Base-by-base conservation (phyloP, 164 flowering plant species). In the Buxus sempervirens region DNA sequence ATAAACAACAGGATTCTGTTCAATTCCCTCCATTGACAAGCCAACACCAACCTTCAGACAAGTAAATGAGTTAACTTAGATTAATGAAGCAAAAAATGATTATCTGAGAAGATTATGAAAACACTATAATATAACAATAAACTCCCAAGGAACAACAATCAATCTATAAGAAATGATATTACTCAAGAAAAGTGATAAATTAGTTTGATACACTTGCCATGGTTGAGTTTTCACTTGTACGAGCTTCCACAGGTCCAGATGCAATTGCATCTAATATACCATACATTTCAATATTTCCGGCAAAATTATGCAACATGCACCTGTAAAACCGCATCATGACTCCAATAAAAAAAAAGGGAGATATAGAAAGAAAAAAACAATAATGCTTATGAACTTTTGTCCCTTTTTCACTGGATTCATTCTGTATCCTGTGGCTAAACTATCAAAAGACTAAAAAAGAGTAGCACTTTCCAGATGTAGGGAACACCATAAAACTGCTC, bases 221-320 rank as follows among this genome's bases (percentile, higher is more conserved):
- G 64, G 90, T 86, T 54, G 95, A 85, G 79, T 89, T 82, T 71
- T 76, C 72, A 74, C 95, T 89, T 26, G 59, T 67, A 68, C 83
- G 86, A 76, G 91, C 95, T 58, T 85, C 85, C 70, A 89, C 67
- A 57, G 95, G 95, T 27, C 91, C 95, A 75, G 87, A 77, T 60
- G 84, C 87, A 71, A 89, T 63, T 41, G 91, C 66, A 81, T 89
- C 91, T 60, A 89, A 72, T 60, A 87, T 54, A 12, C 95, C 95
- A 78, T 89, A 89, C 95, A 89, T 89, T 80, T 89, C 95, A 66
- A 83, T 64, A 53, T 89, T 89, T 73, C 86, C 95, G 61, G 95
- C 95, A 79, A 89, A 87, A 60, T 89, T 89, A 69, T 89, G 95
- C 51, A 89, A 81, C 95, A 89, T 89, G 64, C 95, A 89, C 95